A percentile compares a stretch with the other conserved stretches of the same genome.
phyloP scores from a whole-genome alignment of 805 yeast genomes.

The Wickerhamomyces ciferrii region DNA sequence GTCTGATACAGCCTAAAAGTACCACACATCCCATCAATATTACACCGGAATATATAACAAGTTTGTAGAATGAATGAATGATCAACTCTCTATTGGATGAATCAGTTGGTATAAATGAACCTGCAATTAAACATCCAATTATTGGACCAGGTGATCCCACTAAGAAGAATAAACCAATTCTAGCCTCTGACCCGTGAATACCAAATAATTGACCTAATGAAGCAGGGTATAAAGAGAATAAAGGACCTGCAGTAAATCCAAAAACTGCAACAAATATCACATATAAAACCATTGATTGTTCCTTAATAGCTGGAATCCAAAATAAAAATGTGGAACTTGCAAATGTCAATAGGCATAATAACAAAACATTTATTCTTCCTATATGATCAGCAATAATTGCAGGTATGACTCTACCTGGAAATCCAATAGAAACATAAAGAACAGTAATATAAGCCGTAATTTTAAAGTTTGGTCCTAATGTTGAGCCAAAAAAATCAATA shows the following conservation, averaged over 20 bases:
- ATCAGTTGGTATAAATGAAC: slow-evolving; percentile 16
- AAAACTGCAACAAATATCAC: slow-evolving; percentile 13
- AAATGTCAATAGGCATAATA: slow-evolving; percentile 5
- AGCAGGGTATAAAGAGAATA: slow-evolving; percentile 18
- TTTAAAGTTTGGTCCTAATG: slow-evolving; percentile 7
- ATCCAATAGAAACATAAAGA: slow-evolving; percentile 17
- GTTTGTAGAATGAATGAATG: slow-evolving; percentile 10
- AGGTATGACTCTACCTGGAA: slow-evolving; percentile 20
- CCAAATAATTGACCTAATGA: slow-evolving; percentile 19
- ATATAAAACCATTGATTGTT: slow-evolving; percentile 6
- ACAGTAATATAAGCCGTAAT: slow-evolving; percentile 13
- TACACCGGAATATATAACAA: slow-evolving; percentile 14
- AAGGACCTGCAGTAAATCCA: slow-evolving; percentile 17
- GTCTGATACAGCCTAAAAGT: slow-evolving; percentile 8
- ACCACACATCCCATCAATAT: slow-evolving; percentile 8
- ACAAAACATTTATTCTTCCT: slow-evolving; percentile 15
- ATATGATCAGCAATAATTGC: slow-evolving; percentile 15
- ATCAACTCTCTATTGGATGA: slow-evolving; percentile 3
- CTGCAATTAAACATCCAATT: slow-evolving; percentile 18
- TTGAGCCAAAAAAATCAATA: slow-evolving; percentile 17
- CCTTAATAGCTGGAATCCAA: slow-evolving; percentile 15
- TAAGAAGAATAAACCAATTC: slow-evolving; percentile 13
- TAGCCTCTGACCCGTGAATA: slow-evolving; percentile 11
- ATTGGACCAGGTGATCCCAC: slow-evolving; percentile 18
- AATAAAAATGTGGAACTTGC: slow-evolving; percentile 8